Base-by-base conservation (phyloP, 352 stramenopile species). In the Globisporangium nagaii region DNA sequence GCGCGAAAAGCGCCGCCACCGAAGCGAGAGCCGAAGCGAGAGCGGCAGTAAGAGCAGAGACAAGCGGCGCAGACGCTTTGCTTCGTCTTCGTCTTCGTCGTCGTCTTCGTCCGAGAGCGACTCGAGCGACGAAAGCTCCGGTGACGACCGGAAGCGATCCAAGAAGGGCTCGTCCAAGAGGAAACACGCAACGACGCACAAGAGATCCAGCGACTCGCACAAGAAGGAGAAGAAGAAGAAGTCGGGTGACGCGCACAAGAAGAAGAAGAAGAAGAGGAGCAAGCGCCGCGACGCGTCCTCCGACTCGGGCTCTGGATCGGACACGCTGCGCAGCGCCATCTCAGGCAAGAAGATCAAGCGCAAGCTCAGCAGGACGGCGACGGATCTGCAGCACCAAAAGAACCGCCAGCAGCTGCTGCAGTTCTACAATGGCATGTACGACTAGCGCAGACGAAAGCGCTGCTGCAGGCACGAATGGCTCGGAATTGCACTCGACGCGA, bases 391-490 rank as follows among this genome's bases (percentile, higher is more conserved):
- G 54, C 65, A 73, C 52, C 65, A 90, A 61, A 83, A 80, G 56
- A 90, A 85, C 56, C 75, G 84, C 4, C 76, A 88, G 52, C 71
- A 93, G 56, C 60, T 93, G 22, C 69, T 93, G 37, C 79, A 92
- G 63, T 91, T 93, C 46, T 93, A 93, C 74, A 93, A 93, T 56
- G 76, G 76, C 25, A 91, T 93, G 79, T 88, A 88, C 51, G 83
- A 93, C 60, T 93, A 57, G 68, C 12, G 28, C 64, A 25, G 22
- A 27, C 20, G 11, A 30, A 15, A 27, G 11, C 3, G 10, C 9
- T 31, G 4, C 15, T n/a, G 3, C 24, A 15, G 12, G 25, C 42
- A 48, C 42, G 2, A 39, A 30, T 2, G 35, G 19, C 12, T 39
- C 30, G 58, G 35, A 22, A 36, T 59, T 41, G n/a, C n/a, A n/a